Percentiles rank a stretch among this genome's conserved stretches.
These are phyloP conservation scores for Paramecium biaurelia DNA, from an alignment of 73 alveolate species.

Conservation along the genomic window DNA sequence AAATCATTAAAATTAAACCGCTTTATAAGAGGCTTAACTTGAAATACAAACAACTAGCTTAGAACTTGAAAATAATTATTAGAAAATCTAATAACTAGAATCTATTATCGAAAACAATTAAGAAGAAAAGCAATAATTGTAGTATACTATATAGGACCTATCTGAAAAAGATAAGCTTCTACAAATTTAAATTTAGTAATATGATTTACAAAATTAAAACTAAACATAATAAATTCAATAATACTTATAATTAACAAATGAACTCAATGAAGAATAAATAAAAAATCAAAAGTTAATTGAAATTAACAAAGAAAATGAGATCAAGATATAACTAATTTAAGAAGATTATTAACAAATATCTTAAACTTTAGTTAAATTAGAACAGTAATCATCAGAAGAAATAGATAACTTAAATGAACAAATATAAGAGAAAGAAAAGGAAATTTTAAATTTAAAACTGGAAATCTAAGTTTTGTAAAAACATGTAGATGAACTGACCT, in stretches of 20 bases:
- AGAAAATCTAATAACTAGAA: background rate
- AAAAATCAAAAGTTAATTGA: background rate
- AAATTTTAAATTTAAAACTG: background rate
- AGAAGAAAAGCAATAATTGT: background rate
- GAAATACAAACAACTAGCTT: background rate
- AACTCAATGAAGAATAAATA: background rate
- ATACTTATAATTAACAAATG: background rate
- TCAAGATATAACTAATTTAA: background rate
- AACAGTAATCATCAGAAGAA: background rate
- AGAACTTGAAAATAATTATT: background rate
- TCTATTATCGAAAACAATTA: background rate
- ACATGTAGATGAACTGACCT: background rate
- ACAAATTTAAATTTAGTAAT: background rate
- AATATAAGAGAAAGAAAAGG: background rate
- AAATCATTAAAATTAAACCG: background rate
- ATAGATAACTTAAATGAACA: background rate
- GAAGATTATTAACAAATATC: background rate
- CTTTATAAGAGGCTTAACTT: background rate
- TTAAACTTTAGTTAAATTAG: background rate
- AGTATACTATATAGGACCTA: background rate
- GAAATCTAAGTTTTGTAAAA: background rate
- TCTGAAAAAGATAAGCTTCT: background rate
- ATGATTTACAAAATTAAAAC: background rate
- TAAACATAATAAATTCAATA: background rate
- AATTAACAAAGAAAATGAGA: background rate